These are phyloP conservation scores for Diaporthe amygdali DNA, from an alignment of 2,329 filamentous ascomycete genomes.

Conservation along the genomic window DNA sequence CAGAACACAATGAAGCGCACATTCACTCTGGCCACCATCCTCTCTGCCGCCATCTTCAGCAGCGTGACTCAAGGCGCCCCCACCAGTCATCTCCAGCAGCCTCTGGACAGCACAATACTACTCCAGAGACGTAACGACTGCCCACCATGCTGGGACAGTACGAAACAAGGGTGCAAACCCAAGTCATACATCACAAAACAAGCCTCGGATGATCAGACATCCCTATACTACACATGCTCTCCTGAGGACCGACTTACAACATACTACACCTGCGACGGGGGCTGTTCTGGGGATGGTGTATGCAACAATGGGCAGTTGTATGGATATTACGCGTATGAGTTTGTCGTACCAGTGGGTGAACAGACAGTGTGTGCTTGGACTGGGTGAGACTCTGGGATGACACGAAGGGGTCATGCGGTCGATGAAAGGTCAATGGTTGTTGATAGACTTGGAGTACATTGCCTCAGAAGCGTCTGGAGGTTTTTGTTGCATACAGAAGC, in stretches of 20 bases:
- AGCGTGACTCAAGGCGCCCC: background rate
- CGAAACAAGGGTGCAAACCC: background rate
- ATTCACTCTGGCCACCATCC: no score
- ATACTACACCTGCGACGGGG: background rate
- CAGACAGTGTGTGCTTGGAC: background rate
- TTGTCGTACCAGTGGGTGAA: background rate
- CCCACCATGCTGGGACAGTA: background rate
- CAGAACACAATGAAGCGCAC: background rate
- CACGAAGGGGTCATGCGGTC: no score
- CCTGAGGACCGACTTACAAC: background rate
- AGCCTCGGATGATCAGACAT: background rate
- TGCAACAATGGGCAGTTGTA: background rate
- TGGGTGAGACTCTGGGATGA: no score
- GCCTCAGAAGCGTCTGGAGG: no score
- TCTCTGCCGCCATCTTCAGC: background rate
- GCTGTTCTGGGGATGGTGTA: background rate
- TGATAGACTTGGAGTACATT: no score
- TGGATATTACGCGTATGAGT: background rate
- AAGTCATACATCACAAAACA: background rate
- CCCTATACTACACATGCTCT: background rate
- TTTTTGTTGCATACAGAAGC: no score
- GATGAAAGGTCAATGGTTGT: no score
- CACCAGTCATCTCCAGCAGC: background rate
- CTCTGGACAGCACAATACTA: background rate
- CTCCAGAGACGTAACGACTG: background rate